Evolutionary conservation across 768 basidiomycete species (phyloP).

Genomic region (Cantharellus cinnabarinus): DNA sequence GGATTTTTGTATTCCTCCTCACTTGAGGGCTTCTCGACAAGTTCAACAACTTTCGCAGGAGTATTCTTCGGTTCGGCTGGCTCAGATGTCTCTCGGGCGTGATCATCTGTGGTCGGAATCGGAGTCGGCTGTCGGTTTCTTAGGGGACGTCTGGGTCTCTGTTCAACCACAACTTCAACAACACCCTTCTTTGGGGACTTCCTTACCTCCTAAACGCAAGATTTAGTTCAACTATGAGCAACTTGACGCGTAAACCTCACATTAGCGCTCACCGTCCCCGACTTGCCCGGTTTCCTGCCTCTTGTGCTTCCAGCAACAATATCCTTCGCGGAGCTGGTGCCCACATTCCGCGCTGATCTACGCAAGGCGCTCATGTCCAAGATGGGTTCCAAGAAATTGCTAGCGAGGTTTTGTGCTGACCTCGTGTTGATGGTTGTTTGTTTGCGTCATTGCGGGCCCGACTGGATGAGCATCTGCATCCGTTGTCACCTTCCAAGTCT

Average conservation of each 20-base stretch:
- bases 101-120: not conserved
- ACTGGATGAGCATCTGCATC: too few species aligned
- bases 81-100: not conserved
- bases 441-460: too few species aligned
- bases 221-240: not conserved
- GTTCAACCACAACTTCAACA: not conserved
- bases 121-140: not conserved
- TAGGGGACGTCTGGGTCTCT: not conserved
- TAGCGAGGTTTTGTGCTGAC: too few species aligned
- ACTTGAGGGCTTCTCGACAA: too few species aligned
- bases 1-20: not conserved
- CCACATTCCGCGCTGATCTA: not conserved
- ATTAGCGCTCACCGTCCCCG: not conserved
- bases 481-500: too few species aligned
- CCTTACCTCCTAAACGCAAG: not conserved
- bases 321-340: not conserved
- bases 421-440: too few species aligned
- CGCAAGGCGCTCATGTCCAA: not conserved
- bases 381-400: not conserved
- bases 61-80: not conserved
- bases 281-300: not conserved
- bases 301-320: not conserved
- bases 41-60: too few species aligned
- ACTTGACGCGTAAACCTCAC: not conserved
- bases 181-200: not conserved